phyloP scores from a whole-genome alignment of 257 asterid species.

The Jasminum sambac region DNA sequence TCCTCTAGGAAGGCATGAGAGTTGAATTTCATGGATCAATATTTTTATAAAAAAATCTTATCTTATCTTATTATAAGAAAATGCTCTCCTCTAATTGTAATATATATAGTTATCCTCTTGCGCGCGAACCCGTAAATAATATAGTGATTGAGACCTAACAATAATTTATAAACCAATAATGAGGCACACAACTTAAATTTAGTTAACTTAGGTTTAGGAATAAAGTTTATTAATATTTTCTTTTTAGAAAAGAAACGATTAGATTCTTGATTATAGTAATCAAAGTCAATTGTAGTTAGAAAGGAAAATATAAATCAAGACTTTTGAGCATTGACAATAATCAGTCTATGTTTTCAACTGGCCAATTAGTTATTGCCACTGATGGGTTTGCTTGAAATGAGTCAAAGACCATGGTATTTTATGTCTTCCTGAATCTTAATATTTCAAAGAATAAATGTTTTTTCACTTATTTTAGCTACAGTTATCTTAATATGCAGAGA shows the following conservation, averaged over 20 bases:
- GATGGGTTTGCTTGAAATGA: background rate
- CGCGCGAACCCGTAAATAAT: too few relatives aligned
- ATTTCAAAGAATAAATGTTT: background rate
- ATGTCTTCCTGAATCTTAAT: background rate
- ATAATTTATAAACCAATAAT: background rate
- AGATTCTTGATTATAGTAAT: background rate
- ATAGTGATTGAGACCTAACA: background rate
- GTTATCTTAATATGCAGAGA: too few relatives aligned
- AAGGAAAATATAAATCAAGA: background rate
- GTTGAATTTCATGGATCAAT: background rate
- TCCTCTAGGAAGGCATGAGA: background rate
- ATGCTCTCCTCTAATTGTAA: background rate
- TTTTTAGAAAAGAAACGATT: background rate
- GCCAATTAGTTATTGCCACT: constrained; percentile 3
- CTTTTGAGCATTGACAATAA: constrained; percentile 15
- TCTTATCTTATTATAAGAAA: background rate
- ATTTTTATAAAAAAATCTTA: background rate
- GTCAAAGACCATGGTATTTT: background rate
- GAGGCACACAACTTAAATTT: background rate
- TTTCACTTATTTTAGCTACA: too few relatives aligned
- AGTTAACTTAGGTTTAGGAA: background rate
- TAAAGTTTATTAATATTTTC: too few relatives aligned
- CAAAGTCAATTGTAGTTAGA: background rate
- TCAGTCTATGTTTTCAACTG: constrained; percentile 30
- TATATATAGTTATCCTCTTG: too few relatives aligned